Percentiles rank a stretch among this genome's conserved stretches.
Evolutionary conservation across 1,139 yeast genomes (phyloP).

Genomic region (Nematodospora anomalae): DNA sequence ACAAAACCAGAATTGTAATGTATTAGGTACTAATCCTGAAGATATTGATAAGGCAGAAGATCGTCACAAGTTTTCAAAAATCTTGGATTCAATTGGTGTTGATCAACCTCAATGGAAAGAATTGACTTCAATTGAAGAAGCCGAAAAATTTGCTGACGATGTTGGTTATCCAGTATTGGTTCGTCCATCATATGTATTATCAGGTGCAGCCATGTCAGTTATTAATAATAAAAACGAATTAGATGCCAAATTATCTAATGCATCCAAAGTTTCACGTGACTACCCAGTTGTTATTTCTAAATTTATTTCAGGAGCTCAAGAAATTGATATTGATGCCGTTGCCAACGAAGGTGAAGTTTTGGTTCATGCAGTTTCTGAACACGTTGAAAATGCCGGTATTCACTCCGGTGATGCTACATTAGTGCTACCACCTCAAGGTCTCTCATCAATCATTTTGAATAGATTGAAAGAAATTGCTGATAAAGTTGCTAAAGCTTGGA

Average conservation of each 20-base stretch:
- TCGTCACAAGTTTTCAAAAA: slow-evolving; percentile 84
- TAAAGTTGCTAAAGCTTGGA: slow-evolving; percentile 92
- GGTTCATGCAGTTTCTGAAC: slow-evolving; percentile 98
- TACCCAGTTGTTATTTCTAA: slow-evolving; percentile 97
- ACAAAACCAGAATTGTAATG: slow-evolving; percentile 93
- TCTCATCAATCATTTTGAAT: slow-evolving; percentile 58
- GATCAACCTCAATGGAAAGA: slow-evolving; percentile 99
- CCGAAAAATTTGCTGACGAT: slow-evolving; percentile 86
- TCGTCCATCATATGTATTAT: slow-evolving; percentile 94
- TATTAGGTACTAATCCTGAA: slow-evolving; percentile 95
- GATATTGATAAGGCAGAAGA: slow-evolving; percentile 99
- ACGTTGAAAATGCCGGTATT: slow-evolving; percentile 98
- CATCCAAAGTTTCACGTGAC: slow-evolving; percentile 96
- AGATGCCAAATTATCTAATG: slow-evolving; percentile 85
- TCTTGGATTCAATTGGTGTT: slow-evolving; percentile 94
- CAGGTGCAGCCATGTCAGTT: slow-evolving; percentile 99
- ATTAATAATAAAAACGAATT: slow-evolving; percentile 89
- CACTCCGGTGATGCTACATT: slow-evolving; percentile 99
- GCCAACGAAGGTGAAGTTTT: slow-evolving; percentile 92
- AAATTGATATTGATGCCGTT: slow-evolving; percentile 98
- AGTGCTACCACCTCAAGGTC: slow-evolving; percentile 95
- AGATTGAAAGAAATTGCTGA: slow-evolving; percentile 83
- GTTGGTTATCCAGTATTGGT: slow-evolving; percentile 95
- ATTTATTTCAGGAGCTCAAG: slow-evolving; percentile 96
- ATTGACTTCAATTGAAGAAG: slow-evolving; percentile 89